Conservation (phyloP, 257 asterid species). For the Scutellaria barbata region DNA sequence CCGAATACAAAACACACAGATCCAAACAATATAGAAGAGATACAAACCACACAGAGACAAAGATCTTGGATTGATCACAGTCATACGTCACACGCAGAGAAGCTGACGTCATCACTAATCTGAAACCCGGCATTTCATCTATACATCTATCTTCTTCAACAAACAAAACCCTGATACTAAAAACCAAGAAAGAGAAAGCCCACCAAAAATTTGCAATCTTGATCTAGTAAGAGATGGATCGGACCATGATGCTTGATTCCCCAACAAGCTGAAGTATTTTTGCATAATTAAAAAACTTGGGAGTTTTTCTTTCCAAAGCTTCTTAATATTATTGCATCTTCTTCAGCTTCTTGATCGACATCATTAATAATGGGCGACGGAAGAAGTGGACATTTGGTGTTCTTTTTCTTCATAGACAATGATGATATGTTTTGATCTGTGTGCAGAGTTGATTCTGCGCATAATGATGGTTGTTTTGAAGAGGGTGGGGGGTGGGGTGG, state of each 20-base stretch:
- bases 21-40: neutral
- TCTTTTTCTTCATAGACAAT: constrained; percentile 36
- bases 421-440: constrained; percentile 39
- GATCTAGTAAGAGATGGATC: constrained; percentile 44
- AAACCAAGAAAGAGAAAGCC: neutral
- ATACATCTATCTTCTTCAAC: neutral
- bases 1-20: neutral
- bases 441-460: constrained; percentile 32
- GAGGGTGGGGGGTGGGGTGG: constrained; percentile 19
- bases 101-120: too few relatives aligned
- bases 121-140: too few relatives aligned
- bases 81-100: too few relatives aligned
- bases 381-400: constrained; percentile 21
- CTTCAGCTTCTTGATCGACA: constrained; percentile 23
- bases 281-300: neutral
- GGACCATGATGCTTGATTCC: constrained; percentile 83
- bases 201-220: constrained; percentile 6
- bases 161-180: constrained; percentile 23
- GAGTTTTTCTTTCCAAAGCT: neutral
- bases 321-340: neutral
- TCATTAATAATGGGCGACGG: constrained; percentile 27
- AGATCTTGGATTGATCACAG: too few relatives aligned
- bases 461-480: constrained; percentile 44
- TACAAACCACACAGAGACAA: constrained; percentile 14
- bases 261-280: constrained; percentile 31